A percentile compares a stretch with the other conserved stretches of the same genome.
phyloP scores from a whole-genome alignment of 768 basidiomycete genomes.

The Cubamyces sp. region DNA sequence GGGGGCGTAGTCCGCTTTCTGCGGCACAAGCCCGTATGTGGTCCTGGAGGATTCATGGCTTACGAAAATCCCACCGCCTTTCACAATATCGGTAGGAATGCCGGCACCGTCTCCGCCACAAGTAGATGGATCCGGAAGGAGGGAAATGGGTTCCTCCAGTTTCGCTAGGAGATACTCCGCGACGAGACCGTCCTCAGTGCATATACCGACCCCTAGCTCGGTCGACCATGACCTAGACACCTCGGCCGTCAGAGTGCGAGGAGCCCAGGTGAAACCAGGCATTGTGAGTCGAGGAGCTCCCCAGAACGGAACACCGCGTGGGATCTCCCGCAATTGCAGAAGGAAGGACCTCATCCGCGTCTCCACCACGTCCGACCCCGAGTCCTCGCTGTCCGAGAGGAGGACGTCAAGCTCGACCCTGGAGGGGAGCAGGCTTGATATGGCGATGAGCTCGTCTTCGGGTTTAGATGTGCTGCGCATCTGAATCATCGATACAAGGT shows the following conservation, averaged over 20 bases:
- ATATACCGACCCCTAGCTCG: not conserved
- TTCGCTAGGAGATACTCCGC: not conserved
- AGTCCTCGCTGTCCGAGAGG: not conserved
- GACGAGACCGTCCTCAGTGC: not conserved
- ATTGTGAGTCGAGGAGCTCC: not conserved
- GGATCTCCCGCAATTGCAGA: slow-evolving; percentile 4
- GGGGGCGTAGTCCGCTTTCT: too few species aligned
- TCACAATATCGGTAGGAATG: not conserved
- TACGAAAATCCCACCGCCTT: too few species aligned
- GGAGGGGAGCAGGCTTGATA: slow-evolving; percentile 11
- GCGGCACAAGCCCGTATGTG: not conserved
- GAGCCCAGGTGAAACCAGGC: not conserved
- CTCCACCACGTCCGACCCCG: slow-evolving; percentile 2
- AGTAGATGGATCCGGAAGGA: not conserved
- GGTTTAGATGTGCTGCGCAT: slow-evolving; percentile 6
- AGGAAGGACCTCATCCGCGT: slow-evolving; percentile 12
- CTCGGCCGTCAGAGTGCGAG: not conserved
- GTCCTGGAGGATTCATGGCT: not conserved
- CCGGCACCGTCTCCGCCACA: not conserved
- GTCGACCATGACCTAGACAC: not conserved
- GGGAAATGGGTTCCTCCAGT: not conserved
- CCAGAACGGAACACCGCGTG: not conserved
- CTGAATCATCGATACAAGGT: slow-evolving; percentile 6
- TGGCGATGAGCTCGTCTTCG: slow-evolving; percentile 18
- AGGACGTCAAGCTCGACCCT: not conserved